phyloP scores from a whole-genome alignment of 1,139 yeast genomes.

The Yamadazyma aaseri region DNA sequence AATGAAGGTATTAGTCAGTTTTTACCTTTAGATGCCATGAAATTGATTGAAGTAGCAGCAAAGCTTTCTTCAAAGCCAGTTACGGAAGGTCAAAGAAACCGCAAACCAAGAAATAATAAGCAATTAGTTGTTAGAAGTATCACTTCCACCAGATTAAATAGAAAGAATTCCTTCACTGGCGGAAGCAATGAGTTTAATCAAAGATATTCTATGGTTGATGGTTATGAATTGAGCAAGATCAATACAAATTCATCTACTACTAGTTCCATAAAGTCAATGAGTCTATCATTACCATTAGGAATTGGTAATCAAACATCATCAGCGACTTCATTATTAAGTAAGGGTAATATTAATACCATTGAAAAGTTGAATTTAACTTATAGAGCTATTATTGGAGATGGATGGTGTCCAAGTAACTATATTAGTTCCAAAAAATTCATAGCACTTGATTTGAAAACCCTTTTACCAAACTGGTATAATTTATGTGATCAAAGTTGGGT shows the following conservation, averaged over 20 bases:
- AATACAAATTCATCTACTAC: conserved; percentile 44
- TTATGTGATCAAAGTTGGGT: conserved; percentile 49
- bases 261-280: conserved; percentile 37
- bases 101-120: conserved; percentile 13
- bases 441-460: conserved; percentile 25
- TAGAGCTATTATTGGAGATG: conserved; percentile 48
- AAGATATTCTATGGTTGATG: conserved; percentile 50
- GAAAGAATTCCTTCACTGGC: conserved; percentile 22
- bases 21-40: conserved; percentile 65
- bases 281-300: conserved; percentile 43
- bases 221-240: conserved; percentile 47
- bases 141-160: conserved; percentile 28
- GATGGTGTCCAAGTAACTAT: conserved; percentile 43
- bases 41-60: conserved; percentile 61
- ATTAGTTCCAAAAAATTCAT: conserved; percentile 27
- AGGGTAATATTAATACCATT: conserved; percentile 40
- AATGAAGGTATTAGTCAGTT: conserved; percentile 62
- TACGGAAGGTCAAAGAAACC: conserved; percentile 23
- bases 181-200: conserved; percentile 24
- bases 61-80: conserved; percentile 43
- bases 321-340: conserved; percentile 36
- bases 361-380: conserved; percentile 48
- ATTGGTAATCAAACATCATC: conserved; percentile 44
- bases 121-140: conserved; percentile 50
- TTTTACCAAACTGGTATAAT: conserved; percentile 38